phyloP scores from a whole-genome alignment of 257 asterid genomes.

The Gentiana dahurica region DNA sequence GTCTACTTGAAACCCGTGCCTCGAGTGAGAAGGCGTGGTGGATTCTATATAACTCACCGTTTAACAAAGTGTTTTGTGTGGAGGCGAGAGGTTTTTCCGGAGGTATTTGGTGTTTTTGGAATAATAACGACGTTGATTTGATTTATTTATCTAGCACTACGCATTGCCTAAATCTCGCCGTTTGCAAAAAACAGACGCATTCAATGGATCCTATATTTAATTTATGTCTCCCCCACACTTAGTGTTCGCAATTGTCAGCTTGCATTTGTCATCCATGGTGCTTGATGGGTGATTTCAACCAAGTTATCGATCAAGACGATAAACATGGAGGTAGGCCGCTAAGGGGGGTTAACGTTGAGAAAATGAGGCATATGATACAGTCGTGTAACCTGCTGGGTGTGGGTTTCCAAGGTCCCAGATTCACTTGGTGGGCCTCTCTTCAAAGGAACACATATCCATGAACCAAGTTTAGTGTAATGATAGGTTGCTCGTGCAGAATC shows the following conservation, averaged over 20 bases:
- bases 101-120: neutral
- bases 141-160: neutral
- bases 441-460: neutral
- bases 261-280: no score
- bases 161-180: no score
- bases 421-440: neutral
- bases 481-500: neutral
- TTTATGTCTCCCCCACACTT: neutral
- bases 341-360: neutral
- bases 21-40: no score
- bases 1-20: no score
- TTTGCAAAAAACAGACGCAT: no score
- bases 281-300: no score
- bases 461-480: neutral
- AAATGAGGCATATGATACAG: neutral
- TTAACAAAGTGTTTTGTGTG: no score
- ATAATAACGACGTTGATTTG: neutral
- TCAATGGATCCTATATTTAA: neutral
- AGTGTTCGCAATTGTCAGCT: no score
- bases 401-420: neutral
- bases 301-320: no score
- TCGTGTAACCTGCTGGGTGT: neutral
- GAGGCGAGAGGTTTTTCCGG: no score
- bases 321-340: neutral
- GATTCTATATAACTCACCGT: no score